phyloP scores from a whole-genome alignment of 2,329 filamentous ascomycete species.

The Trichoderma asperellum region DNA sequence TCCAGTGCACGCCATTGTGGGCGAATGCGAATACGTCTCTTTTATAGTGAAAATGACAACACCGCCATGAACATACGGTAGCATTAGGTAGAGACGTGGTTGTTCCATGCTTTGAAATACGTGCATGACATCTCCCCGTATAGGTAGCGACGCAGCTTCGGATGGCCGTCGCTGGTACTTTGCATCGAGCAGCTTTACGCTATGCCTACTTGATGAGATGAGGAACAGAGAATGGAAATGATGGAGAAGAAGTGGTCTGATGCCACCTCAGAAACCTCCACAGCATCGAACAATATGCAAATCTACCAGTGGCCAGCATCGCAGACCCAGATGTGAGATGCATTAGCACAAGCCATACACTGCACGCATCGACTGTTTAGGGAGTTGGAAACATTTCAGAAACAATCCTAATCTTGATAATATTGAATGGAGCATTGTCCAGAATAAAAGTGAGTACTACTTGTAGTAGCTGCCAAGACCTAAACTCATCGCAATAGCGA shows the following conservation, averaged over 20 bases:
- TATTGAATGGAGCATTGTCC: slow-evolving; percentile 8
- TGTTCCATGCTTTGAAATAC: not conserved
- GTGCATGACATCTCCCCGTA: not conserved
- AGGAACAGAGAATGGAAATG: not conserved
- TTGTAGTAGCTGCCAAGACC: not conserved
- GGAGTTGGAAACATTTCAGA: not conserved
- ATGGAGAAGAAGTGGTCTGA: slow-evolving; percentile 4
- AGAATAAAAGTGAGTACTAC: not conserved
- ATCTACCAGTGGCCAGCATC: not conserved
- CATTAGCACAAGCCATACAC: not conserved
- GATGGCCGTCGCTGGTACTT: too few species aligned
- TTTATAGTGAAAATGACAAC: not conserved
- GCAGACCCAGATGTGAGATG: not conserved
- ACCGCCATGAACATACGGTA: not conserved
- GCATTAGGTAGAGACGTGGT: not conserved
- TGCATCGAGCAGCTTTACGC: not conserved
- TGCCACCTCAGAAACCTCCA: slow-evolving; percentile 14
- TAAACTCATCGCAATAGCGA: not conserved
- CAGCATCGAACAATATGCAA: not conserved
- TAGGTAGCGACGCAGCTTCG: not conserved
- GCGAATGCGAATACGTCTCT: slow-evolving; percentile 28
- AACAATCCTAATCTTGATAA: not conserved
- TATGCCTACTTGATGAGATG: too few species aligned
- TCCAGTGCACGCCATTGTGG: not conserved
- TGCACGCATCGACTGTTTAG: not conserved